Base-by-base conservation (phyloP, 1,139 yeast species). In the Pichia sp. region DNA sequence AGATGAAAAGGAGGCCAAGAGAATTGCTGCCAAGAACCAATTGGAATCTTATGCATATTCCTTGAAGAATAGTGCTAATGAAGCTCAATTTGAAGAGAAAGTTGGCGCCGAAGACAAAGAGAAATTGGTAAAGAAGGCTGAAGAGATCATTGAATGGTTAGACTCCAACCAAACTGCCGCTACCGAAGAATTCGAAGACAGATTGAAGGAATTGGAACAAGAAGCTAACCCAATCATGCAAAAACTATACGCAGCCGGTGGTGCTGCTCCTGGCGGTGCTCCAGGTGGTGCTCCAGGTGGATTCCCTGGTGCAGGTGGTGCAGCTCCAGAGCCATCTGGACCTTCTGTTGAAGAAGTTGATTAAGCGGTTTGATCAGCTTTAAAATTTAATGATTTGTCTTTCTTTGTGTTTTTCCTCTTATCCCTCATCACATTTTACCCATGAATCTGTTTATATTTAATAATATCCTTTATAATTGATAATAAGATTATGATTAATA, bases 261-360 rank as follows among this genome's bases (percentile, higher is more conserved):
- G 80, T 61, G 77, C 52, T 60, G 76, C 54, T 39, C 55, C 50
- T 31, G 60, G 55, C 48, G 56, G 57, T 45, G 80, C 68, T 60
- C 71, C 78, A 60, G 80, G 78, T 67, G 74, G 58, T 19, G 31
- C 44, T 19, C 51, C 55, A 28, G 56, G 55, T 37, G 51, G 39
- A 10, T 42, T 42, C 45, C 45, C 49, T 16, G 56, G 53, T 65
- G 53, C 51, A 3, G 55, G 68, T 44, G 73, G 70, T 52, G 74
- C 67, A 41, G 71, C 72, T 52, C 72, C 77, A 44, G 57, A 71
- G 50, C 73, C 70, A 46, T 62, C 70, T 55, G 87, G 87, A 49
- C 87, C 87, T 67, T 81, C 87, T 52, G 87, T 83, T 52, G 88
- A 83, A 70, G 88, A 83, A 71, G 87, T 83, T 63, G 88, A 83